Evolutionary conservation across 2,329 filamentous ascomycete species (phyloP).

Genomic region (Ophiostoma australiae): DNA sequence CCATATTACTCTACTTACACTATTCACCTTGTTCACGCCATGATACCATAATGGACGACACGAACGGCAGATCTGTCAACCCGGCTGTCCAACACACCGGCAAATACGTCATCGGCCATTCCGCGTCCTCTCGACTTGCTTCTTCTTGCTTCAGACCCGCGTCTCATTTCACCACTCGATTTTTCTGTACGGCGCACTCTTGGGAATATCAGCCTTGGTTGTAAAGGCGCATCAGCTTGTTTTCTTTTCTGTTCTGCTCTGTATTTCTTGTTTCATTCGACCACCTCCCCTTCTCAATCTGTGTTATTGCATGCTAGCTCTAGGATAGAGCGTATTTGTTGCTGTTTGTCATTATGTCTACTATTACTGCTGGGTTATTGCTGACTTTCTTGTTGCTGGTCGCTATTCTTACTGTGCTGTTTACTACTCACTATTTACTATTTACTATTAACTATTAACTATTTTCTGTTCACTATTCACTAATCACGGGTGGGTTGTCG

Average conservation of each 20-base stretch:
- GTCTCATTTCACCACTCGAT: background rate
- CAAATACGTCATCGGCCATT: background rate
- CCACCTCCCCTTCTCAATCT: background rate
- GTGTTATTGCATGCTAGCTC: conserved; percentile 3
- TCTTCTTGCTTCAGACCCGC: background rate
- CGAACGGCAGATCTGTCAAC: background rate
- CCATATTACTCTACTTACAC: background rate
- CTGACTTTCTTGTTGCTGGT: background rate
- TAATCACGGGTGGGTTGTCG: background rate
- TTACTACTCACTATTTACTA: background rate
- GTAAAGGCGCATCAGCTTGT: background rate
- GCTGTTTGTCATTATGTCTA: background rate
- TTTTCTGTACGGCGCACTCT: background rate
- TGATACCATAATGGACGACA: conserved; percentile 6
- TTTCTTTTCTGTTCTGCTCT: background rate
- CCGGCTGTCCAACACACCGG: conserved; percentile 1
- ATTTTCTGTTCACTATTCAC: background rate
- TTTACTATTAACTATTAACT: background rate
- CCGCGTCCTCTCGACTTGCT: background rate
- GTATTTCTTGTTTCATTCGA: background rate
- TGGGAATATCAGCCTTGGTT: background rate
- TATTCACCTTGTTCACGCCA: background rate
- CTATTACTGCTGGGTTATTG: background rate
- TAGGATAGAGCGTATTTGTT: conserved; percentile 11
- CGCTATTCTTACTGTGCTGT: background rate